Conservation (phyloP, 2,329 filamentous ascomycete genomes). For the Aaosphaeria pasadenensis region DNA sequence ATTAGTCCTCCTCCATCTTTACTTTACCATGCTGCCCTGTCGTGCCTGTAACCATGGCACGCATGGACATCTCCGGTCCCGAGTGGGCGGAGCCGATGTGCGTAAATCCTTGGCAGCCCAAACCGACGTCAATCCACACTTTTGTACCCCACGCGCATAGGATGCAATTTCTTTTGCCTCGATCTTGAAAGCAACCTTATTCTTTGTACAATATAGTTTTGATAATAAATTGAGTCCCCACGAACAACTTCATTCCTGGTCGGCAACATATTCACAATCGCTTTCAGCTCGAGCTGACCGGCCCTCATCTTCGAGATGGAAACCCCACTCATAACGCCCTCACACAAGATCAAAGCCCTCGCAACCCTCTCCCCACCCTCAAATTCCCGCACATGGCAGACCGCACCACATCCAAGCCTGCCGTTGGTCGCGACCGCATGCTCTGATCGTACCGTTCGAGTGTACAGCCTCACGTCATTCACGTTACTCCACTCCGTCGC, state of each 20-base stretch:
- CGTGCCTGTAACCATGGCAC: too few relatives aligned
- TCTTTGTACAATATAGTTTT: neutral
- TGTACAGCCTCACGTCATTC: constrained; percentile 84
- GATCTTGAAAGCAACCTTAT: too few relatives aligned
- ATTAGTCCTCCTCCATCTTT: too few relatives aligned
- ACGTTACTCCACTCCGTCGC: constrained; percentile 74
- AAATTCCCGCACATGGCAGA: constrained; percentile 74
- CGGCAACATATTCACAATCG: neutral
- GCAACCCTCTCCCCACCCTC: constrained; percentile 54
- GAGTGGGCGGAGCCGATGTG: too few relatives aligned
- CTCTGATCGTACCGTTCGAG: constrained; percentile 78
- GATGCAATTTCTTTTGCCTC: too few relatives aligned
- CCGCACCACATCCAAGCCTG: constrained; percentile 78
- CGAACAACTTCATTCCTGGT: neutral
- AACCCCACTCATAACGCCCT: constrained; percentile 1
- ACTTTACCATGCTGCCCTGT: too few relatives aligned
- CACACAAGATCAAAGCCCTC: constrained; percentile 39
- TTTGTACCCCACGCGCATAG: too few relatives aligned
- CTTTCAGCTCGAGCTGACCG: neutral
- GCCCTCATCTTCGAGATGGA: neutral
- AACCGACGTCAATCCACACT: too few relatives aligned
- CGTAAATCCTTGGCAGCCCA: too few relatives aligned
- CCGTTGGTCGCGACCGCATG: constrained; percentile 88
- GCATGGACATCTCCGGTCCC: too few relatives aligned
- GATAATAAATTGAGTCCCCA: neutral